These are phyloP conservation scores for Penicillium sp. DNA, from an alignment of 2,329 filamentous ascomycete species.

Conservation along the genomic window DNA sequence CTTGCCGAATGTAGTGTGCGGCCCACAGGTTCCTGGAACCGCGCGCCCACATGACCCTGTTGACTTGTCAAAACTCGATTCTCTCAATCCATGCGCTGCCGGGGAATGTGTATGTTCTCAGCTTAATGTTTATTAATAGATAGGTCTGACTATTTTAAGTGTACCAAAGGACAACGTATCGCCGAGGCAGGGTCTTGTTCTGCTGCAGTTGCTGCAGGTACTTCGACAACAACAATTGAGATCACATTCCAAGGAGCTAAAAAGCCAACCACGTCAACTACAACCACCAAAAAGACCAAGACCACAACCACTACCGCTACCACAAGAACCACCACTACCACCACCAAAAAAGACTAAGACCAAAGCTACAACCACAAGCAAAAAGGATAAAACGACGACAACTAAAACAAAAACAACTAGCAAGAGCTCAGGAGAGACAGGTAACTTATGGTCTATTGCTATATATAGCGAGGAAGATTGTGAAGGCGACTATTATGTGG, in stretches of 20 bases:
- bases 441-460: conserved; percentile 8
- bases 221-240: not conserved
- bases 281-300: not conserved
- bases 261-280: not conserved
- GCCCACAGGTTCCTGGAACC: conserved; percentile 51
- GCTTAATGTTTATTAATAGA: too few relatives aligned
- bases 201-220: not conserved
- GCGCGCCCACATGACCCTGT: conserved; percentile 29
- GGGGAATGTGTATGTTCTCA: conserved; percentile 14
- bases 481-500: conserved; percentile 14
- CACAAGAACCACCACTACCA: too few relatives aligned
- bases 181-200: not conserved
- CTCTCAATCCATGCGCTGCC: conserved; percentile 11
- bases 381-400: not conserved
- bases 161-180: not conserved
- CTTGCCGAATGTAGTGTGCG: conserved; percentile 48
- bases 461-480: conserved; percentile 15
- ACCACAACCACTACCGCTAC: not conserved
- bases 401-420: not conserved
- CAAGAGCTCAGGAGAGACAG: not conserved
- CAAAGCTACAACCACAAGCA: not conserved
- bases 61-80: conserved; percentile 6
- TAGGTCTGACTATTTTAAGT: conserved; percentile 5
- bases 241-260: too few relatives aligned
- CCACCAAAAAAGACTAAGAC: conserved; percentile 1